phyloP scores from a whole-genome alignment of 352 stramenopile genomes.

The Phytopythium vexans region DNA sequence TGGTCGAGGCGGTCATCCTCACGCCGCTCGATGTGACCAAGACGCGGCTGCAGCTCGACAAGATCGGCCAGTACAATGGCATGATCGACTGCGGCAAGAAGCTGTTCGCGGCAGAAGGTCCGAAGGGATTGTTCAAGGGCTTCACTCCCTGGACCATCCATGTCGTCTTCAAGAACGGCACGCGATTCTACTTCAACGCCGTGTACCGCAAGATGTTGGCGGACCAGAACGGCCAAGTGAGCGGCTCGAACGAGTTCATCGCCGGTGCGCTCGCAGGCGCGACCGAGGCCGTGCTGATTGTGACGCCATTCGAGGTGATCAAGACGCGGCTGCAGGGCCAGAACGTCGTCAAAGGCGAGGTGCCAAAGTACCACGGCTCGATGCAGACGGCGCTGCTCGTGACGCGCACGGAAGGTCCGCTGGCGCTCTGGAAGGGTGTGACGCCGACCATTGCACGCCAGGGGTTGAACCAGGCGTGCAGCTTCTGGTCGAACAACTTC shows the following conservation, averaged over 20 bases:
- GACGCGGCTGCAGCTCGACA: slow-evolving; percentile 88
- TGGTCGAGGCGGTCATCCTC: slow-evolving; percentile 83
- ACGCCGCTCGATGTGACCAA: slow-evolving; percentile 88
- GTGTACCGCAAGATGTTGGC: slow-evolving; percentile 75
- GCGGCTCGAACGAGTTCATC: slow-evolving; percentile 73
- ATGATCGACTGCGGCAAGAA: slow-evolving; percentile 86
- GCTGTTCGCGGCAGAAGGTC: slow-evolving; percentile 72
- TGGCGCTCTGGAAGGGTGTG: slow-evolving; percentile 95
- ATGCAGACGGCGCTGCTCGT: slow-evolving; percentile 93
- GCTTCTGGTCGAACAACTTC: slow-evolving; percentile 96
- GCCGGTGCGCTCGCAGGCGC: slow-evolving; percentile 92
- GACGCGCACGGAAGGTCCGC: slow-evolving; percentile 90
- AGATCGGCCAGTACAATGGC: slow-evolving; percentile 79
- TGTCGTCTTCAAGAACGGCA: slow-evolving; percentile 89
- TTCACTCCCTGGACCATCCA: slow-evolving; percentile 89
- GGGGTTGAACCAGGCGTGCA: slow-evolving; percentile 97
- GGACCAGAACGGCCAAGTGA: slow-evolving; percentile 81
- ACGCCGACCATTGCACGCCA: slow-evolving; percentile 96
- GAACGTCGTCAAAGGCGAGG: slow-evolving; percentile 83
- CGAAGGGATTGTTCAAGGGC: slow-evolving; percentile 82
- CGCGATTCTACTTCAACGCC: slow-evolving; percentile 89
- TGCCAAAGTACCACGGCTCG: slow-evolving; percentile 83
- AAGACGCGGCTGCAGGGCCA: slow-evolving; percentile 96
- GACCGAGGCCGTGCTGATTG: slow-evolving; percentile 96
- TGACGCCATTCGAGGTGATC: slow-evolving; percentile 98